These are phyloP conservation scores for Aspergillus clavatus DNA, from an alignment of 2,329 filamentous ascomycete species.

Conservation along the genomic window DNA sequence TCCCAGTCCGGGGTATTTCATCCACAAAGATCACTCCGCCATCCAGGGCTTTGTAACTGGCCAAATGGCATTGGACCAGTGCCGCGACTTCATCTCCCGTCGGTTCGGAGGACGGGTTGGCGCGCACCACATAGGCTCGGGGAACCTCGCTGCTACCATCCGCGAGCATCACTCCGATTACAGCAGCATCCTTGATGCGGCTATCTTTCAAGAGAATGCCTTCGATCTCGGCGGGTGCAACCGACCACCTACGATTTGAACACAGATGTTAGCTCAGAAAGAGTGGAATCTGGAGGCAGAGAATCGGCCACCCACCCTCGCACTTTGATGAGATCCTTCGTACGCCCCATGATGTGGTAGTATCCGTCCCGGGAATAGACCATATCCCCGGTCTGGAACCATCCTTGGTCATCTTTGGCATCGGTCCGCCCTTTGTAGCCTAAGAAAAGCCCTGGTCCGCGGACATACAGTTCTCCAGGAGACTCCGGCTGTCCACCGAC, in stretches of 20 bases:
- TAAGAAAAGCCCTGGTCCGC: constrained; percentile 22
- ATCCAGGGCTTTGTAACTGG: constrained; percentile 40
- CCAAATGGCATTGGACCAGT: constrained; percentile 31
- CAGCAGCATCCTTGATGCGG: constrained; percentile 37
- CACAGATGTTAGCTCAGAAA: not conserved
- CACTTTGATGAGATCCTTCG: constrained; percentile 39
- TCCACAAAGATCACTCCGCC: constrained; percentile 42
- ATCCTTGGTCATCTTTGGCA: constrained; percentile 23
- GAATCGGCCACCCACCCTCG: constrained; percentile 20
- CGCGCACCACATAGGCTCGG: constrained; percentile 38
- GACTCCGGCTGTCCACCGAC: not conserved
- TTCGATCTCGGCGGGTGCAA: constrained; percentile 42
- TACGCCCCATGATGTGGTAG: constrained; percentile 28
- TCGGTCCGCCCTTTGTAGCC: constrained; percentile 23
- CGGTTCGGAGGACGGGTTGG: constrained; percentile 12
- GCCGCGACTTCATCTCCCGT: constrained; percentile 33
- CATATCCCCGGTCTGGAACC: constrained; percentile 33
- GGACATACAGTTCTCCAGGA: constrained; percentile 33
- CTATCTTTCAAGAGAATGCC: constrained; percentile 35
- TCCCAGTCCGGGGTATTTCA: constrained; percentile 38
- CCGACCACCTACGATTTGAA: constrained; percentile 31
- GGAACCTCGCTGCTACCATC: constrained; percentile 27
- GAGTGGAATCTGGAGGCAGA: not conserved
- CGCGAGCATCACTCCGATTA: constrained; percentile 33
- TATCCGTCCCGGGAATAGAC: constrained; percentile 19